Evolutionary conservation across 1,284 basidiomycete genomes (phyloP).

Genomic region (Cutaneotrichosporon mucoides): DNA sequence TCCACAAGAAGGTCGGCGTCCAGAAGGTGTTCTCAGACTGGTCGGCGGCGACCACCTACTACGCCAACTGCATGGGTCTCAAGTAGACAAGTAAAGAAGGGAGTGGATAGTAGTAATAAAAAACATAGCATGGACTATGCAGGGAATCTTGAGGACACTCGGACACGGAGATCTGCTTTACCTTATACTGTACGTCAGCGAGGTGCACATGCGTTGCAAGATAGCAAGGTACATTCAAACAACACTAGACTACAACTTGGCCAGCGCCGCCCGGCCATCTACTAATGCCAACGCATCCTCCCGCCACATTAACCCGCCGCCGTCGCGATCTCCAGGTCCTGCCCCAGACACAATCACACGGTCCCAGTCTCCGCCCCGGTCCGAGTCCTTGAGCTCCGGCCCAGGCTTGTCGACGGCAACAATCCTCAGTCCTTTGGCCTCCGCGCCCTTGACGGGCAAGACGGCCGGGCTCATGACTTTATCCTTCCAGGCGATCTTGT

Average conservation of each 20-base stretch:
- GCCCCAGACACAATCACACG: slow-evolving; percentile 10
- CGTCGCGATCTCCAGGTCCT: slow-evolving; percentile 1
- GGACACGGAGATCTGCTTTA: no score
- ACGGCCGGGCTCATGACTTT: slow-evolving; percentile 16
- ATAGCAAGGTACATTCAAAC: background rate
- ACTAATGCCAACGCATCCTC: background rate
- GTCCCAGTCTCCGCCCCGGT: slow-evolving; percentile 14
- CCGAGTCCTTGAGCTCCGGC: slow-evolving; percentile 9
- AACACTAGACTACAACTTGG: slow-evolving; percentile 4
- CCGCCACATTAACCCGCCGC: slow-evolving; percentile 10
- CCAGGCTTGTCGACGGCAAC: slow-evolving; percentile 11
- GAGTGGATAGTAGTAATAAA: no score
- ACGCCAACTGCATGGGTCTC: slow-evolving; percentile 21
- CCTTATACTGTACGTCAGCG: no score
- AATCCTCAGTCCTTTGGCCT: background rate
- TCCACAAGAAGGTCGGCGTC: slow-evolving; percentile 15
- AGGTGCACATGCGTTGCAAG: no score
- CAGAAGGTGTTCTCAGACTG: slow-evolving; percentile 23
- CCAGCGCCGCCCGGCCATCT: background rate
- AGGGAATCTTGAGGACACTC: no score
- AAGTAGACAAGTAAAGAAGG: background rate
- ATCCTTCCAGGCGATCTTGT: slow-evolving; percentile 8
- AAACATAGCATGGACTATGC: no score
- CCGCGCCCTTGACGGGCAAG: background rate
- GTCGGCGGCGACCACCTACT: slow-evolving; percentile 18